Evolutionary conservation across 805 yeast genomes (phyloP).

Genomic region (Phaffomyces opuntiae): DNA sequence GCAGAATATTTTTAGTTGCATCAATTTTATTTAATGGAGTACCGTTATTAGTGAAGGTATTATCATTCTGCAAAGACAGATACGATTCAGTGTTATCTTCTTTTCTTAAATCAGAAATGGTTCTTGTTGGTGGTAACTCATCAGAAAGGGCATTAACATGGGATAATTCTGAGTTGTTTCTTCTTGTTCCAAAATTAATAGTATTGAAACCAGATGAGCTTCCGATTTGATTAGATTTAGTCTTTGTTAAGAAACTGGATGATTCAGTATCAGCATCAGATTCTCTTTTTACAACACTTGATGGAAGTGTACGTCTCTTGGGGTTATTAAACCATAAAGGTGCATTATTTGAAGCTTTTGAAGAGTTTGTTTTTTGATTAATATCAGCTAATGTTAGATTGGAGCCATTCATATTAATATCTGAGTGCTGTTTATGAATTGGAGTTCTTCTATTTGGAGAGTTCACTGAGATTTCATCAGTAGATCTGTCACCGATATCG

Average conservation of each 20-base stretch:
- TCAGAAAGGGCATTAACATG: conserved; percentile 28
- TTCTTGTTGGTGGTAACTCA: conserved; percentile 35
- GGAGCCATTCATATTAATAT: conserved; percentile 12
- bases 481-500: conserved; percentile 14
- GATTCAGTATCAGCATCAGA: conserved; percentile 17
- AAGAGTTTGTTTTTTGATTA: conserved; percentile 16
- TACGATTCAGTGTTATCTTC: conserved; percentile 26
- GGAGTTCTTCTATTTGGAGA: conserved; percentile 23
- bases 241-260: conserved; percentile 18
- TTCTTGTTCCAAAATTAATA: conserved; percentile 32
- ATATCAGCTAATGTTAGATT: conserved; percentile 18
- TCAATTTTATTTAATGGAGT: neutral
- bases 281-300: conserved; percentile 37
- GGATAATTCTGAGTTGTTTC: conserved; percentile 15
- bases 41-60: neutral
- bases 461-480: conserved; percentile 15
- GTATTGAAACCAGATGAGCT: conserved; percentile 29
- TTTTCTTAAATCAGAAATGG: conserved; percentile 34
- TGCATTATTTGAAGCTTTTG: conserved; percentile 4
- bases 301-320: conserved; percentile 42
- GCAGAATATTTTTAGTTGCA: no score
- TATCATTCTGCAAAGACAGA: conserved; percentile 6
- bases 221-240: conserved; percentile 7
- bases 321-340: conserved; percentile 35
- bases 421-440: conserved; percentile 16